A percentile compares a stretch with the other conserved stretches of the same genome.
Evolutionary conservation across 805 yeast species (phyloP).

Genomic region (Ogataea haglerorum): DNA sequence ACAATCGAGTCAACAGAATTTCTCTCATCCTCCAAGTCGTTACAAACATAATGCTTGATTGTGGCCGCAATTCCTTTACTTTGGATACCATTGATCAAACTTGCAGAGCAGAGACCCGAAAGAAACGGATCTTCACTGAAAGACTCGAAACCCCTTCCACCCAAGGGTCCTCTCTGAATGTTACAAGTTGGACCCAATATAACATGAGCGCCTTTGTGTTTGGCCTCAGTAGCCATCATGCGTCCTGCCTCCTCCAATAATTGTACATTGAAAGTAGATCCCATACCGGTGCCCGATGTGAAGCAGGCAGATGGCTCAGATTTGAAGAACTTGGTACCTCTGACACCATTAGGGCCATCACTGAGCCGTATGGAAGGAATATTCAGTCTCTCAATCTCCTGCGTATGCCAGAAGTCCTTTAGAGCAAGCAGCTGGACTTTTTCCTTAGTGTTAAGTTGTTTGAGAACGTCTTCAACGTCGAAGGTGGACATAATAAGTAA

Average conservation of each 20-base stretch:
- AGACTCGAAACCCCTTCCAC: constrained; percentile 31
- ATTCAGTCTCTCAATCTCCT: constrained; percentile 31
- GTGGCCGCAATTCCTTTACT: constrained; percentile 49
- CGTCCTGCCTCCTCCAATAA: constrained; percentile 38
- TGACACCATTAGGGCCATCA: constrained; percentile 50
- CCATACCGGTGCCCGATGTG: constrained; percentile 48
- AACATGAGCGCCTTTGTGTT: constrained; percentile 42
- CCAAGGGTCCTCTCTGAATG: constrained; percentile 44
- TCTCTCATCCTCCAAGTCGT: constrained; percentile 60
- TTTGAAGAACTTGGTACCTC: constrained; percentile 43
- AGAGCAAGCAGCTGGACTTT: constrained; percentile 31
- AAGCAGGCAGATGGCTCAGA: constrained; percentile 43
- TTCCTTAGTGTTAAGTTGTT: constrained; percentile 28
- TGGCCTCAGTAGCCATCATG: constrained; percentile 45
- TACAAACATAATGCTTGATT: constrained; percentile 61
- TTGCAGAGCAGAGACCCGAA: constrained; percentile 47
- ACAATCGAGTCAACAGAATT: constrained; percentile 46
- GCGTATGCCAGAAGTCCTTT: constrained; percentile 43
- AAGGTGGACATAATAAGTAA: neutral
- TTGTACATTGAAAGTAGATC: constrained; percentile 42
- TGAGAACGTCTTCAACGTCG: constrained; percentile 22
- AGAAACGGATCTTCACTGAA: constrained; percentile 27
- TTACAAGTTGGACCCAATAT: constrained; percentile 38
- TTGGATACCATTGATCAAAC: constrained; percentile 55
- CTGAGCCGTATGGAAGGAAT: constrained; percentile 36